Base-by-base conservation (phyloP, 768 basidiomycete species). In the Hysterangium stoloniferum region DNA sequence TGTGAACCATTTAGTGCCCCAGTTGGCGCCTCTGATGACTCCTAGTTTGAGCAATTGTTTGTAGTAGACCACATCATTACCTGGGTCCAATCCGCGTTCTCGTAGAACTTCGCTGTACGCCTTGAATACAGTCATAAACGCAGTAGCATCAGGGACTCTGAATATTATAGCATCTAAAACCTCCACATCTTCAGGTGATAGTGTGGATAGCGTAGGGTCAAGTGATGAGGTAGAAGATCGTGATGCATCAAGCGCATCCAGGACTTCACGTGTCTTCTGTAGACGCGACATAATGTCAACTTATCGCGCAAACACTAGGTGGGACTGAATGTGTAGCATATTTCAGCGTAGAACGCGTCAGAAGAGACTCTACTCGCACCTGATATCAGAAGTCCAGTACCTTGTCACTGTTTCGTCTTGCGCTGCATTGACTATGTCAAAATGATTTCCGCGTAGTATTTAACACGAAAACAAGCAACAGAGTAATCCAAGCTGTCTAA, bases 41-140 rank as follows among this genome's bases (percentile, higher is more conserved):
- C 86, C 86, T 3, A 94, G 70, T 63, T 92, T 90, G 53, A 94
- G 67, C 27, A 94, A 65, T 62, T 88, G 86, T 17, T 80, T 79
- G 62, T 92, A 94, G 60, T 84, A 87, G 3, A 82, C 70, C 8
- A 86, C 85, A 62, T 91, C 90, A 6, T 76, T 71, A 55, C 82
- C 79, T 19, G 82, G 75, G 54, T 90, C 85, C n/a, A 91, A 66
- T 2, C 83, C 83, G 2, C 81, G 75, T 57, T 86, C 83, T 52
- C 76, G 74, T 20, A 92, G 67, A 19, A 90, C 77, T 51, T 86
- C 81, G 59, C 82, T 86, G 65, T 93, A 92, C 0, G 88, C 84
- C 61, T 86, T 88, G 72, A 89, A 82, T n/a, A 90, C 77, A 4
- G 78, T 76, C 33, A 87, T 71, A 59, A 91, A 91, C 0, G 84